Evolutionary conservation across 345 rosid species (phyloP).

Genomic region (Brassica nigra): DNA sequence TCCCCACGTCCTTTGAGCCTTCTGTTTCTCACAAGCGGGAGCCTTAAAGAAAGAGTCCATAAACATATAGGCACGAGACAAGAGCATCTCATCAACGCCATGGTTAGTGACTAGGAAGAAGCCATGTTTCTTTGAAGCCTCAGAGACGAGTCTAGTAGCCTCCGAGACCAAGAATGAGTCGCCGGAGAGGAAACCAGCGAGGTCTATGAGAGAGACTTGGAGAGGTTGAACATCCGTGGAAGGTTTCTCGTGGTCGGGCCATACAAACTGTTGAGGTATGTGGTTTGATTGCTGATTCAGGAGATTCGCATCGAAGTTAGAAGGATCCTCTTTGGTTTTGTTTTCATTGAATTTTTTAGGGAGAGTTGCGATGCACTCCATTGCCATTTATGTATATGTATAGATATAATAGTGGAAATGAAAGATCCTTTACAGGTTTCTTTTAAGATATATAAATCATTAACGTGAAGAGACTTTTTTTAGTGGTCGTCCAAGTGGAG

Average conservation of each 20-base stretch:
- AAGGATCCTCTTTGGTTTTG: slow-evolving; percentile 23
- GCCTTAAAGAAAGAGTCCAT: slow-evolving; percentile 64
- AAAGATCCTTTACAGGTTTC: background rate
- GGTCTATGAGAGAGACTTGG: slow-evolving; percentile 62
- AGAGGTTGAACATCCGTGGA: slow-evolving; percentile 49
- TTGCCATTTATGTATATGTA: slow-evolving; percentile 21
- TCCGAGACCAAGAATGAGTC: slow-evolving; percentile 46
- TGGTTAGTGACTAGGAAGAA: slow-evolving; percentile 80
- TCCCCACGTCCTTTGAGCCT: slow-evolving; percentile 64
- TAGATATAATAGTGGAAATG: slow-evolving; percentile 1
- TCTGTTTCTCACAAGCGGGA: slow-evolving; percentile 57
- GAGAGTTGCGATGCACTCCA: slow-evolving; percentile 29
- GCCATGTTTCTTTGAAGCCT: slow-evolving; percentile 77
- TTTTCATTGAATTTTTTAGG: slow-evolving; percentile 31
- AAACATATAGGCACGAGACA: slow-evolving; percentile 48
- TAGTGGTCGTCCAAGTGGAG: slow-evolving; percentile 32
- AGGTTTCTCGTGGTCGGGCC: slow-evolving; percentile 89
- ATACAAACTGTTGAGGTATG: slow-evolving; percentile 75
- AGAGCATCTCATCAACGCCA: slow-evolving; percentile 57
- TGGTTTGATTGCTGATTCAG: slow-evolving; percentile 44
- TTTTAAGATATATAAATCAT: background rate
- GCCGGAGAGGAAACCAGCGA: slow-evolving; percentile 57
- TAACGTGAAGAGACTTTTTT: slow-evolving; percentile 7
- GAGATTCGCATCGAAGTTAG: slow-evolving; percentile 60
- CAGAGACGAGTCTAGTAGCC: slow-evolving; percentile 54